Base-by-base conservation (phyloP, 345 rosid genomes). In the Pugionium cornutum region DNA sequence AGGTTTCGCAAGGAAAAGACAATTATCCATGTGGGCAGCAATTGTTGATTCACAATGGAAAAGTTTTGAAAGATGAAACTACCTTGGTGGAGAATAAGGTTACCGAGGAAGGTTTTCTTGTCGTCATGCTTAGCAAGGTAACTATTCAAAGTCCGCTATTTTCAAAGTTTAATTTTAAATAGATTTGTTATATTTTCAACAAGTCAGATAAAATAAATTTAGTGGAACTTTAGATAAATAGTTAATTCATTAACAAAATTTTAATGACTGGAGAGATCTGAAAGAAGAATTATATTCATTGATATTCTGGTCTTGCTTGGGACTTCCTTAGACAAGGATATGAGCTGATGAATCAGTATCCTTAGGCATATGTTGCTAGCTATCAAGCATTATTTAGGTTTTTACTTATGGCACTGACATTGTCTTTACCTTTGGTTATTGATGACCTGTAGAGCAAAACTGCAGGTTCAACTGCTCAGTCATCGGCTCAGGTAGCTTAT, bases 121-220 rank as follows among this genome's bases (percentile, higher is more conserved):
- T 95, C 46, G 99, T 95, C 62, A 95, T 95, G 99, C 99, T 95
- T 54, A 95, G 97, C 83, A 95, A 94, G 97, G 96, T 88, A 69
- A 36, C 53, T 61, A 47, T 4, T 11, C 56, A 1, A 36, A 36
- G 4, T 36, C 40, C 6, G 40, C 4, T 36, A 36, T 7, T 36
- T 18, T 18, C 18, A 18, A 18, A 18, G 18, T 18, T 18, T 18
- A 18, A 18, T 18, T 18, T 18, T 18, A 18, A 18, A 18, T 18
- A 18, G 18, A 29, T 1, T 32, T 33, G 3, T 9, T 57, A 44
- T 6, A 10, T 37, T 11, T 6, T 35, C 34, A 62, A 10, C 5
- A 30, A 59, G n/a, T 29, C 35, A 26, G 42, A 41, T 53, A 42
- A 9, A 5, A 9, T 44, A 11, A 2, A 44, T 4, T 4, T 33